Evolutionary conservation across 2,329 filamentous ascomycete species (phyloP).

Genomic region (Fusarium brevicatenulatum): DNA sequence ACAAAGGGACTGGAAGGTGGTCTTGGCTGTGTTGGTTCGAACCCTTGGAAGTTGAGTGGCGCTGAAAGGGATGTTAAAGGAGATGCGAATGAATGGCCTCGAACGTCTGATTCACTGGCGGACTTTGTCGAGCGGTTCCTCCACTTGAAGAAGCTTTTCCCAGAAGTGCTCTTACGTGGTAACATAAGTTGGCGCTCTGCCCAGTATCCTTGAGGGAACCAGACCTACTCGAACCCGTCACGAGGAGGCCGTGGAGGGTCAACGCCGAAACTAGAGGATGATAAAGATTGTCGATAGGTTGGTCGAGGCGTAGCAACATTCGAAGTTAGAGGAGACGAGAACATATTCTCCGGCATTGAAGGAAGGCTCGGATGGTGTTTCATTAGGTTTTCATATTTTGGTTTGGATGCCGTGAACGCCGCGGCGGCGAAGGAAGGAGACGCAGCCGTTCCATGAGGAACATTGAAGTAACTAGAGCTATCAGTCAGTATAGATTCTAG

Average conservation of each 20-base stretch:
- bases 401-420: slow-evolving; percentile 4
- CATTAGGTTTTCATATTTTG: slow-evolving; percentile 17
- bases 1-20: slow-evolving; percentile 55
- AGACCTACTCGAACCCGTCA: slow-evolving; percentile 69
- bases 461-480: slow-evolving; percentile 47
- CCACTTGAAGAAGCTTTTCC: slow-evolving; percentile 55
- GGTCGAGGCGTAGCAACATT: slow-evolving; percentile 5
- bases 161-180: slow-evolving; percentile 48
- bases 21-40: slow-evolving; percentile 18
- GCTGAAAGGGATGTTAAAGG: slow-evolving; percentile 40
- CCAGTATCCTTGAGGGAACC: slow-evolving; percentile 71
- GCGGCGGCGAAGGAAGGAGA: slow-evolving; percentile 29
- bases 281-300: neutral
- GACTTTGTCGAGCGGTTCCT: slow-evolving; percentile 51
- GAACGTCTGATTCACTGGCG: slow-evolving; percentile 47
- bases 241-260: slow-evolving; percentile 67
- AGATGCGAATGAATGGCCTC: slow-evolving; percentile 36
- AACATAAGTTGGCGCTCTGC: slow-evolving; percentile 61
- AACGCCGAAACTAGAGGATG: slow-evolving; percentile 46
- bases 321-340: slow-evolving; percentile 6
- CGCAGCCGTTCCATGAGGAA: slow-evolving; percentile 34
- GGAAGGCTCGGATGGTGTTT: slow-evolving; percentile 33
- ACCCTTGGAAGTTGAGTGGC: slow-evolving; percentile 13
- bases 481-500: neutral
- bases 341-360: slow-evolving; percentile 16